Base-by-base conservation (phyloP, 176 grass and related monocot species). In the Musa schizocarpa region DNA sequence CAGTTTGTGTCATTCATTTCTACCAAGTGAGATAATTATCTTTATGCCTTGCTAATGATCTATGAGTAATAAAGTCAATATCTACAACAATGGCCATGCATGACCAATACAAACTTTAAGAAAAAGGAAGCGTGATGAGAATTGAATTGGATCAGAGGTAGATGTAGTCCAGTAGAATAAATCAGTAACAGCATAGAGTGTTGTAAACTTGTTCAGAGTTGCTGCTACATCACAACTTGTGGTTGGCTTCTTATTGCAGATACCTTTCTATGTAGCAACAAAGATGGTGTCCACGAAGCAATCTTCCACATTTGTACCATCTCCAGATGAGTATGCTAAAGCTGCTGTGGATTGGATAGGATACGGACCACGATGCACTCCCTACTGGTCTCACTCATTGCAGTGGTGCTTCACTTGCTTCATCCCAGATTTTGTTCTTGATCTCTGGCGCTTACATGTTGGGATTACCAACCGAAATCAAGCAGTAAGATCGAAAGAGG, bases 361-460 rank as follows among this genome's bases (percentile, higher is more conserved):
- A 0, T 83, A 86, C 2, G 83, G 83, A 53, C 48, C 78, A 25
- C 76, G 80, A 63, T 83, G 89, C 17, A 52, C 74, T 10, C 89
- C 89, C 10, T 92, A 88, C 27, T 88, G 89, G 89, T 80, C 77
- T 63, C 89, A 92, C 72, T 76, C 83, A 0, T 1, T 88, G 12
- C 85, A 86, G 23, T 86, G 86, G 89, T 88, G 74, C 74, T 66
- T 85, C 1, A 69, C 79, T 49, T 85, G 72, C 19, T 20, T 83
- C 6, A 8, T 81, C 11, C 80, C 85, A 1, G 89, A 91, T 12
- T 77, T 50, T 13, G 56, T 55, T 71, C 82, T 91, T 9, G 80
- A 87, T 69, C 1, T 49, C 1, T 87, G 88, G 88, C 84, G 84
- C 57, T 72, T 90, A 14, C 76, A 43, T 14, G 56, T 74, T 49